Percentiles rank a stretch among this genome's conserved stretches.
phyloP scores from a whole-genome alignment of 331 rosid species.

The Cydonia oblonga region DNA sequence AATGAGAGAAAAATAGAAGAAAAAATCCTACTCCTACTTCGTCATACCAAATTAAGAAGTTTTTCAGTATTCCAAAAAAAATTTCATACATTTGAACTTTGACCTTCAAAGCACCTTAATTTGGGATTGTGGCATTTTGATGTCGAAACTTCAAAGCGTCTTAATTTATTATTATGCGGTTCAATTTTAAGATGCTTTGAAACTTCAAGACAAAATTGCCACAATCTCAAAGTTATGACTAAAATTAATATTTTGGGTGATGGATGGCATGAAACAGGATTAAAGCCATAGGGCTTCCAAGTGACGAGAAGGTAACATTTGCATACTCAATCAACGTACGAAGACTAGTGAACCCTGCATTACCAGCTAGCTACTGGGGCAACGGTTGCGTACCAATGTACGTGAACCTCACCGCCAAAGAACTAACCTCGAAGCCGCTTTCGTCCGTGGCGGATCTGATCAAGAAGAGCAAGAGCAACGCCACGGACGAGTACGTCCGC shows the following conservation, averaged over 20 bases:
- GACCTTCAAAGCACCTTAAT: background rate
- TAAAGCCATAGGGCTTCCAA: conserved; percentile 27
- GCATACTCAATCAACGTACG: conserved; percentile 61
- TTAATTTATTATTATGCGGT: no score
- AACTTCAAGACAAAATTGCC: background rate
- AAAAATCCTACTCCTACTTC: no score
- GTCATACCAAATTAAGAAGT: no score
- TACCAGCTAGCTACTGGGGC: conserved; percentile 69
- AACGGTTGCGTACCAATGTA: conserved; percentile 83
- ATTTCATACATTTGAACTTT: background rate
- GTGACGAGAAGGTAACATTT: conserved; percentile 47
- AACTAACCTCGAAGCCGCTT: conserved; percentile 40
- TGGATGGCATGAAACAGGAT: conserved; percentile 29
- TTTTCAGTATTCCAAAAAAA: no score
- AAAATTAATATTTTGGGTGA: background rate
- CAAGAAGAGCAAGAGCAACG: conserved; percentile 61
- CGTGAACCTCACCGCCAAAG: conserved; percentile 37
- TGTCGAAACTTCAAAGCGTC: no score
- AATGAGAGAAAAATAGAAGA: no score
- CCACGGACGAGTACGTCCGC: conserved; percentile 53
- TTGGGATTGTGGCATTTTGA: no score
- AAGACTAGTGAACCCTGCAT: conserved; percentile 44
- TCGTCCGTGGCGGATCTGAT: conserved; percentile 67
- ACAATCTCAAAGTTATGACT: background rate
- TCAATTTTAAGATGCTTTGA: no score